Evolutionary conservation across 768 basidiomycete genomes (phyloP), one percentile per base, ranked within the genome.

Genomic region (Xerocomellus amylosporus): DNA sequence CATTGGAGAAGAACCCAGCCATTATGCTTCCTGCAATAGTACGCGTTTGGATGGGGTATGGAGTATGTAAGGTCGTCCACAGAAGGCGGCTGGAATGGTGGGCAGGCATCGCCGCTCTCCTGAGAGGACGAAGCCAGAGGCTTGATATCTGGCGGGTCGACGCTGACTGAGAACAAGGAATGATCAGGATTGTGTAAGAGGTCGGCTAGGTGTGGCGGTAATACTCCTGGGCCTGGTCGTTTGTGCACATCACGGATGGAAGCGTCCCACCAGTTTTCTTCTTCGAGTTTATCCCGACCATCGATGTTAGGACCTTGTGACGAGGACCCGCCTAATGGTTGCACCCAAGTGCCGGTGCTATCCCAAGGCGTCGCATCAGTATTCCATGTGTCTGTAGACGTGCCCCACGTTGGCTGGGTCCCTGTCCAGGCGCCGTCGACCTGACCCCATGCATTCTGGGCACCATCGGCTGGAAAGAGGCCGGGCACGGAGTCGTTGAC

Each of bases 21-120:
- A 60, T 92, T 88, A 53, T 92, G 87, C 65, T 83, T 85, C 22
- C 83, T 81, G 64, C 90, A 93, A 65, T 88, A 93, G 66, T 89
- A 89, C 14, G 88, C 89, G 60, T 88, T 82, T 5, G 90, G 85
- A 65, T 93, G 90, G 13, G 91, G 90, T 30, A 89, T 77, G 30
- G 89, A 79, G 15, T 78, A 80, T n/a, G 77, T 79, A 7, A 86
- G 74, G 60, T 90, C 87, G 34, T 83, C 81, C 53, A 78, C 74
- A n/a, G 83, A 75, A 1, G 86, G 86, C 10, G 74, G 65, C 8
- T 55, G 57, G 46, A 63, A 62, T 28, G 61, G 42, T n/a, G 56
- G 49, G 4, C n/a, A 14, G 38, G 19, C 20, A 39, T 65, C 54
- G 49, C 49, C 33, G 61, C 62, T 37, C 59, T 70, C 57, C 48